Percentiles rank a stretch among this genome's conserved stretches.
phyloP scores from a whole-genome alignment of 2,329 filamentous ascomycete species.

The Cladophialophora yegresii region DNA sequence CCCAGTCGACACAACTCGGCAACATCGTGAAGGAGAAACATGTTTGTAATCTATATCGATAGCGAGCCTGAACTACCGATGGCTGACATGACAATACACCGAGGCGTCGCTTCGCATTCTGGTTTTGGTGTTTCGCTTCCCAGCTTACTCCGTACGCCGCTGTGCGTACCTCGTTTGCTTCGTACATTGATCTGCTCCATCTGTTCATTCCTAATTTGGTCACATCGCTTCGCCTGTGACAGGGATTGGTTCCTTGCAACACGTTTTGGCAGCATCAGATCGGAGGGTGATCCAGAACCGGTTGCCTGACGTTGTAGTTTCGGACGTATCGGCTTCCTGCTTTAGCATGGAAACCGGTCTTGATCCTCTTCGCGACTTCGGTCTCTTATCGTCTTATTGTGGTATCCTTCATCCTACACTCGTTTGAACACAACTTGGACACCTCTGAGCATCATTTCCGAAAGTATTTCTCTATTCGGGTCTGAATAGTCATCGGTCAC shows the following conservation, averaged over 20 bases:
- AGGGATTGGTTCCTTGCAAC: not conserved
- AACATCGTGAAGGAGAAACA: slow-evolving; percentile 3
- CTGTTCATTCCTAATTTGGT: not conserved
- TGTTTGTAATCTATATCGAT: not conserved
- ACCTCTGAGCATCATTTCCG: not conserved
- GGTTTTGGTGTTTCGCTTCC: not conserved
- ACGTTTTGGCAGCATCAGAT: not conserved
- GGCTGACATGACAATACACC: not conserved
- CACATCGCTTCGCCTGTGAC: not conserved
- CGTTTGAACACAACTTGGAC: not conserved
- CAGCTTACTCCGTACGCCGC: not conserved
- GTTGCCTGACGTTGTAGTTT: slow-evolving; percentile 7
- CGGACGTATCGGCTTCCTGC: slow-evolving; percentile 5
- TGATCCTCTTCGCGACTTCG: not conserved
- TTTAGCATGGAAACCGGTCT: slow-evolving; percentile 5
- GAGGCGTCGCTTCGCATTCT: not conserved
- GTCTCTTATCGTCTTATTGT: not conserved
- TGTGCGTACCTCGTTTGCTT: slow-evolving; percentile 7
- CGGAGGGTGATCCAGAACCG: slow-evolving; percentile 5
- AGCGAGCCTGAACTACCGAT: not conserved
- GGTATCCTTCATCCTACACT: not conserved
- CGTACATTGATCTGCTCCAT: slow-evolving; percentile 9
- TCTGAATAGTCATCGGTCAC: not conserved
- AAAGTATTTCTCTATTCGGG: slow-evolving; percentile 4
- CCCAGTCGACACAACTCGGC: slow-evolving; percentile 27